Percentiles rank a stretch among this genome's conserved stretches.
These are phyloP conservation scores for Didymella pomorum DNA, from an alignment of 2,329 filamentous ascomycete species.

Conservation along the genomic window DNA sequence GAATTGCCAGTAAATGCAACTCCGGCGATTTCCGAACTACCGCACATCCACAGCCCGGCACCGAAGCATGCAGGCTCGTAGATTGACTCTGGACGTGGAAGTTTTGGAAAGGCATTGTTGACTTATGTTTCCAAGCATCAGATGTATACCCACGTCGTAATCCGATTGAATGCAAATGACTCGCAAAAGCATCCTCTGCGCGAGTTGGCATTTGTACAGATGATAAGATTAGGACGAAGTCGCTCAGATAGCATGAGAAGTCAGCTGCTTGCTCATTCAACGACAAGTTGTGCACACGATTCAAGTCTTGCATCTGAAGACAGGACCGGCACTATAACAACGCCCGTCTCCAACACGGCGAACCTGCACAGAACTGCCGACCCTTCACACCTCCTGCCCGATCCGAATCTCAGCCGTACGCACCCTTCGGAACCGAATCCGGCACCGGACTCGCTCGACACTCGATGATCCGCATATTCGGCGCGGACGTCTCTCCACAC, in stretches of 20 bases:
- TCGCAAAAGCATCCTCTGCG: neutral
- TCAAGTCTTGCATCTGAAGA: too few relatives aligned
- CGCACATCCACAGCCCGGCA: slow-evolving; percentile 4
- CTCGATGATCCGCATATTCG: neutral
- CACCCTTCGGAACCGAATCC: neutral
- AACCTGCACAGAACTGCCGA: neutral
- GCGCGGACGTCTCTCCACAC: neutral
- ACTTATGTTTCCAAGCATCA: neutral
- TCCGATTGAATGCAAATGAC: neutral
- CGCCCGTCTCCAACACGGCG: neutral
- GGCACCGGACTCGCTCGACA: neutral
- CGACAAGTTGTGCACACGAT: neutral
- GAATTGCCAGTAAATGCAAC: slow-evolving; percentile 8
- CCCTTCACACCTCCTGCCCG: neutral
- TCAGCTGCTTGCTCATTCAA: neutral
- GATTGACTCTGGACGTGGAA: neutral
- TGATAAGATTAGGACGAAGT: neutral
- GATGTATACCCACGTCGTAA: neutral
- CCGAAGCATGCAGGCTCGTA: slow-evolving; percentile 5
- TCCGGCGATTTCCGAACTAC: slow-evolving; percentile 9
- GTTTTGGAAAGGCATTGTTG: neutral
- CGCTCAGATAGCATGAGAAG: too few relatives aligned
- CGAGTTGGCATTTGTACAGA: neutral
- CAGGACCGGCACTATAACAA: neutral
- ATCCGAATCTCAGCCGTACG: neutral